Conservation (phyloP, 345 rosid genomes). For the Hevea brasiliensis region DNA sequence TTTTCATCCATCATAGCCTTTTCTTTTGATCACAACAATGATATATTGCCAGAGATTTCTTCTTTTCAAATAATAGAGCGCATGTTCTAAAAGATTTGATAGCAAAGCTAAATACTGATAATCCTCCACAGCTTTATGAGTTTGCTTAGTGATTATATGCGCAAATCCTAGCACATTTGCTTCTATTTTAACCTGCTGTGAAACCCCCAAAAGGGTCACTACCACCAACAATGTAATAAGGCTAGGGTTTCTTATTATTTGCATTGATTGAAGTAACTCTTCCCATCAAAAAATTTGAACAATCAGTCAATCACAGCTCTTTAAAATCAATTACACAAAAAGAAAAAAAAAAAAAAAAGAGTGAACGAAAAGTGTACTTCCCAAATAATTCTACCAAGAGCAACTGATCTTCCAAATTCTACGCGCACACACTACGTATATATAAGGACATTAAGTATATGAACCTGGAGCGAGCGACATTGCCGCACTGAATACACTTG, state of each 20-base stretch:
- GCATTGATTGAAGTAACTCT: background rate
- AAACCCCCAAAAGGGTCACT: too few relatives aligned
- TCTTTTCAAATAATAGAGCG: background rate
- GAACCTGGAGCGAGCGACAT: conserved; percentile 96
- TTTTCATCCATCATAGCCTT: background rate
- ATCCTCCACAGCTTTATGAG: too few relatives aligned
- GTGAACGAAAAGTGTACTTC: too few relatives aligned
- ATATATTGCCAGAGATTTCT: background rate
- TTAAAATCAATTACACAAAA: background rate
- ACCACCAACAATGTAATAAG: background rate
- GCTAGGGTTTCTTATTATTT: background rate
- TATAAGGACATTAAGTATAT: background rate
- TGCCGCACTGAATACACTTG: conserved; percentile 93
- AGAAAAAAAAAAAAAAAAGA: background rate
- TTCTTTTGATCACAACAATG: background rate
- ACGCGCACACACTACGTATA: background rate
- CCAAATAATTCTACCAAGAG: too few relatives aligned
- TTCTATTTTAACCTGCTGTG: too few relatives aligned
- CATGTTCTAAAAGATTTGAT: background rate
- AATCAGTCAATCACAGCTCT: background rate
- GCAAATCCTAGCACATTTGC: too few relatives aligned
- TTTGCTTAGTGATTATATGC: too few relatives aligned
- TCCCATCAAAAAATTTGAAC: background rate
- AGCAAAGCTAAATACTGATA: background rate
- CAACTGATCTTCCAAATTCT: too few relatives aligned